Conservation (phyloP, 345 rosid genomes). For the Salix brachista region DNA sequence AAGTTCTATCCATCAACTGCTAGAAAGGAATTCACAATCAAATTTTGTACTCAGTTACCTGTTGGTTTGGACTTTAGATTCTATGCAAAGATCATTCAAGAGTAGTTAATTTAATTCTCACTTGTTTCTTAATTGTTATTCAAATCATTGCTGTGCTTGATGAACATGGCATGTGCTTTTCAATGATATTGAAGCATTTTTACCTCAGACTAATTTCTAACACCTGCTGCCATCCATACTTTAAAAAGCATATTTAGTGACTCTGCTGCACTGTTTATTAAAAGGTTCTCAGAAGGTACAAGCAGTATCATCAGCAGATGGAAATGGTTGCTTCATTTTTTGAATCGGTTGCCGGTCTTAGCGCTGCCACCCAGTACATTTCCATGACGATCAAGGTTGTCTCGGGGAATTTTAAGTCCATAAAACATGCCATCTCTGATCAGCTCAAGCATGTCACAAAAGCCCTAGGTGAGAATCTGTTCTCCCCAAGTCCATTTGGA, state of each 20-base stretch:
- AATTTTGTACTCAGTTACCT: neutral
- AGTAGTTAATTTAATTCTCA: neutral
- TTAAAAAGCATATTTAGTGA: neutral
- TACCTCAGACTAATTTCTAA: neutral
- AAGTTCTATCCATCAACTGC: neutral
- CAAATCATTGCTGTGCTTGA: neutral
- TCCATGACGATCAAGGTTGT: conserved; percentile 43
- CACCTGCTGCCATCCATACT: neutral
- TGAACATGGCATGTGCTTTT: neutral
- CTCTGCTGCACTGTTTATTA: neutral
- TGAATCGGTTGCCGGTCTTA: conserved; percentile 57
- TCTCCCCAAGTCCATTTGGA: conserved; percentile 20
- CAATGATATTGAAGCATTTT: neutral
- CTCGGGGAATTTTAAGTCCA: conserved; percentile 41
- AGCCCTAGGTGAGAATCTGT: conserved; percentile 36
- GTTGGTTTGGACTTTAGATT: neutral
- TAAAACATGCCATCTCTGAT: conserved; percentile 39
- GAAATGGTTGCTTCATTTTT: conserved; percentile 65
- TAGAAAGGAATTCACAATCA: neutral
- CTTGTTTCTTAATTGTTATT: neutral
- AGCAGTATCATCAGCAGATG: conserved; percentile 59
- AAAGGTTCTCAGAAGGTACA: conserved; percentile 53
- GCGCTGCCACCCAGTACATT: conserved; percentile 49
- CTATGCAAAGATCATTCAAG: neutral
- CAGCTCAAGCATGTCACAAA: conserved; percentile 38